Base-by-base conservation (phyloP, 371 early-diverging fungal genomes). In the Actinomortierella ambigua region DNA sequence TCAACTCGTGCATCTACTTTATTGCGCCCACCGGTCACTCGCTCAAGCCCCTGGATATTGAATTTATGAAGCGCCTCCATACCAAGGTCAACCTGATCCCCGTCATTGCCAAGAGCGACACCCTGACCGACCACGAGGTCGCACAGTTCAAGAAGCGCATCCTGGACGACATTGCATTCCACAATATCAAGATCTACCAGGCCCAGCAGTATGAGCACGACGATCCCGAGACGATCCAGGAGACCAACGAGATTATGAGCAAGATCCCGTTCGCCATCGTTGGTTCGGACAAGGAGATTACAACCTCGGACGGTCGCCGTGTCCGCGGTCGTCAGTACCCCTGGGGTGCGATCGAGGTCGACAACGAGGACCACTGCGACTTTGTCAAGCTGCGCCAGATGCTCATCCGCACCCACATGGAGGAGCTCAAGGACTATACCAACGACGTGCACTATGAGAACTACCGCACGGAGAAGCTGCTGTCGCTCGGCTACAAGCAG, bases 1-100 rank as follows among this genome's bases (percentile, higher is more conserved):
- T 99, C 69, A 99, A 99, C 75, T 97, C 97, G 6, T 96, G 97
- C 79, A 75, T 99, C 49, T 98, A 98, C 86, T 98, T 98, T 59
- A 97, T 98, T 71, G 90, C 95, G 22, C 97, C 99, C 49, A 97
- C 96, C 23, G 96, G 95, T 15, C 96, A 96, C 78, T 87, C 92
- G 61, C 86, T 97, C 71, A 94, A 94, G 77, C 93, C 95, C 24
- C 70, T 97, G 23, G 99, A 98, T 69, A 89, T 98, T 61, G 96
- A 96, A 78, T 96, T 97, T 71, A 97, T 98, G 96, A 89, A 91
- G 81, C 87, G 90, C 61, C 82, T 98, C 52, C 94, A 93, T 65
- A 91, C 92, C 48, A 88, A 93, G 69, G 97, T 97, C 71, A 98
- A 98, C 81, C 83, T 98, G 65, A 95, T 99, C 67, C 99, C 99